phyloP scores from a whole-genome alignment of 2,329 filamentous ascomycete genomes.

The Fusarium denticulatum region DNA sequence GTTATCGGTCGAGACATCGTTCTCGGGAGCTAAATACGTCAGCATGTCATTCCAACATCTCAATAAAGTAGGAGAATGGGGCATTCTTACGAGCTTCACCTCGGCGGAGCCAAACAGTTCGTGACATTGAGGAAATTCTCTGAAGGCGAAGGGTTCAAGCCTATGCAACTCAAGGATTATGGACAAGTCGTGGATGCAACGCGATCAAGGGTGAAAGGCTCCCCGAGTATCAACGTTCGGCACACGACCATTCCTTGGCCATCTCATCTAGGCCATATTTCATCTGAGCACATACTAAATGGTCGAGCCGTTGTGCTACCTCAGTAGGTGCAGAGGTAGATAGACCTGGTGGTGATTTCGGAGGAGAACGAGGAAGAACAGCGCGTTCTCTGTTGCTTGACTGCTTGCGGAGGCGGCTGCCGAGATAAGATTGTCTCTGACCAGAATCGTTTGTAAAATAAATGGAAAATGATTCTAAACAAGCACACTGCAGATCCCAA shows the following conservation, averaged over 20 bases:
- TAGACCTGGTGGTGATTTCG: background rate
- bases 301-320: background rate
- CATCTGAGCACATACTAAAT: background rate
- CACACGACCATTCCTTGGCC: background rate
- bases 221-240: background rate
- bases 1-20: background rate
- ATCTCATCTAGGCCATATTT: background rate
- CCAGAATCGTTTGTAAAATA: no score
- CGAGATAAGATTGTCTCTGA: no score
- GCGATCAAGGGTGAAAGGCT: background rate
- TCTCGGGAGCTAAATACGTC: background rate
- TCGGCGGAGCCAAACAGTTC: background rate
- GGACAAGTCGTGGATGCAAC: background rate
- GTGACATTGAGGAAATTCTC: background rate
- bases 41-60: background rate
- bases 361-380: background rate
- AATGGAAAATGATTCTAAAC: no score
- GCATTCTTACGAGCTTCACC: background rate
- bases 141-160: background rate
- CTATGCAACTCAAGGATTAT: background rate
- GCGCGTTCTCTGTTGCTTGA: background rate
- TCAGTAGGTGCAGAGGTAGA: background rate
- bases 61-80: background rate
- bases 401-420: background rate
- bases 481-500: no score